These are phyloP conservation scores for Pseudogymnoascus sp. DNA, from an alignment of 2,329 filamentous ascomycete genomes.

Conservation along the genomic window DNA sequence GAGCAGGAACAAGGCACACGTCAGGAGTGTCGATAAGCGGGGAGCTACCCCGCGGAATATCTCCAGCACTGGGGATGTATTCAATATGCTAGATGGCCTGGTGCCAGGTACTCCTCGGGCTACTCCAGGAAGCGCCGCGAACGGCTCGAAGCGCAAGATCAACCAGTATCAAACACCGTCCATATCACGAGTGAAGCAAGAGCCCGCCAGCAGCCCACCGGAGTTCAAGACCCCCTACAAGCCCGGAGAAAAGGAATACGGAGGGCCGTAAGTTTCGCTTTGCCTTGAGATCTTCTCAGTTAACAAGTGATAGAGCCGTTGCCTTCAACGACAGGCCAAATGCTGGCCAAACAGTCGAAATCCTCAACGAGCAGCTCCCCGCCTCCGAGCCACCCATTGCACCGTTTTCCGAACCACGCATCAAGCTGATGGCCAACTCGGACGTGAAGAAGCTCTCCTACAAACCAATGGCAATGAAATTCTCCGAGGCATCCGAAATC, in stretches of 20 bases:
- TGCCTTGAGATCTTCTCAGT: neutral
- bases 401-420: conserved; percentile 64
- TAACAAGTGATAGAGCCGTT: conserved; percentile 35
- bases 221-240: conserved; percentile 35
- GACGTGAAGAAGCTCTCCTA: conserved; percentile 88
- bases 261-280: conserved; percentile 18
- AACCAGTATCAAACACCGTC: conserved; percentile 37
- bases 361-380: conserved; percentile 68
- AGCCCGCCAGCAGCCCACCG: conserved; percentile 38
- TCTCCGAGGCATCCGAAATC: conserved; percentile 85
- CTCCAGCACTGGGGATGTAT: conserved; percentile 56
- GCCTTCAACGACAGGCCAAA: conserved; percentile 71
- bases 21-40: conserved; percentile 57
- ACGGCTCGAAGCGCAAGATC: conserved; percentile 28
- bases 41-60: conserved; percentile 55
- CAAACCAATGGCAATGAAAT: conserved; percentile 89
- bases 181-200: conserved; percentile 38
- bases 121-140: conserved; percentile 20
- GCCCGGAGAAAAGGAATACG: conserved; percentile 17
- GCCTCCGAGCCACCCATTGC: conserved; percentile 61
- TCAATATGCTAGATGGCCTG: conserved; percentile 72
- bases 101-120: conserved; percentile 52
- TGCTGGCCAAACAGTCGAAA: conserved; percentile 72
- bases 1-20: conserved; percentile 57
- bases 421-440: conserved; percentile 77